A percentile compares a stretch with the other conserved stretches of the same genome.
Evolutionary conservation across 495 filamentous ascomycete genomes (phyloP).

Genomic region (Thozetella sp.): DNA sequence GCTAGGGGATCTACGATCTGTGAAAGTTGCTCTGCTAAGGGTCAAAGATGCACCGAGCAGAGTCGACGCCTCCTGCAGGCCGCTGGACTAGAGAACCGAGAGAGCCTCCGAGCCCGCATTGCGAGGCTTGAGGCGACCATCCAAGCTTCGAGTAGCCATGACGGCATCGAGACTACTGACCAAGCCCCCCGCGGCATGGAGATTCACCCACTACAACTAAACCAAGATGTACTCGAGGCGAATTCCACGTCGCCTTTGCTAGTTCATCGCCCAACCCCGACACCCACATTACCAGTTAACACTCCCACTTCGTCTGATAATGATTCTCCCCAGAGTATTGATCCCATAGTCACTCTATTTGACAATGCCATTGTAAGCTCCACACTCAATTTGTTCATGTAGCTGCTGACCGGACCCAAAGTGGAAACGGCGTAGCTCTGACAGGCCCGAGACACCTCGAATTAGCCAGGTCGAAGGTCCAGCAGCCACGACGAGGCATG

Average conservation of each 20-base stretch:
- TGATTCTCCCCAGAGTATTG: neutral
- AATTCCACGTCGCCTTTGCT: too few species aligned
- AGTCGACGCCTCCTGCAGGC: neutral
- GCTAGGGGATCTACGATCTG: neutral
- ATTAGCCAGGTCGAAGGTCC: neutral
- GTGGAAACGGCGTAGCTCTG: neutral
- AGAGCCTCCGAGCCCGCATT: neutral
- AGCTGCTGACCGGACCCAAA: neutral
- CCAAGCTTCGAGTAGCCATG: neutral
- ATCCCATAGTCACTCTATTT: neutral
- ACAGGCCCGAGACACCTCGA: neutral
- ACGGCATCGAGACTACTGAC: neutral
- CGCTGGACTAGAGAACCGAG: neutral
- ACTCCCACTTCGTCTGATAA: neutral
- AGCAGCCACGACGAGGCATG: neutral
- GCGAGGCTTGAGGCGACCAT: neutral
- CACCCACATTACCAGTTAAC: neutral
- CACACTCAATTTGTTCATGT: neutral
- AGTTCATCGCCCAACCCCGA: too few species aligned
- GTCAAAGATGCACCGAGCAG: neutral
- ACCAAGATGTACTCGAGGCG: too few species aligned
- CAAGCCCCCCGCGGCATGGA: neutral
- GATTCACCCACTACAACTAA: neutral
- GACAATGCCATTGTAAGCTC: conserved; percentile 1
- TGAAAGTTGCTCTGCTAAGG: neutral